A percentile compares a stretch with the other conserved stretches of the same genome.
These are phyloP conservation scores for Thalassiosira exigua DNA, from an alignment of 352 stramenopile species.

Conservation along the genomic window DNA sequence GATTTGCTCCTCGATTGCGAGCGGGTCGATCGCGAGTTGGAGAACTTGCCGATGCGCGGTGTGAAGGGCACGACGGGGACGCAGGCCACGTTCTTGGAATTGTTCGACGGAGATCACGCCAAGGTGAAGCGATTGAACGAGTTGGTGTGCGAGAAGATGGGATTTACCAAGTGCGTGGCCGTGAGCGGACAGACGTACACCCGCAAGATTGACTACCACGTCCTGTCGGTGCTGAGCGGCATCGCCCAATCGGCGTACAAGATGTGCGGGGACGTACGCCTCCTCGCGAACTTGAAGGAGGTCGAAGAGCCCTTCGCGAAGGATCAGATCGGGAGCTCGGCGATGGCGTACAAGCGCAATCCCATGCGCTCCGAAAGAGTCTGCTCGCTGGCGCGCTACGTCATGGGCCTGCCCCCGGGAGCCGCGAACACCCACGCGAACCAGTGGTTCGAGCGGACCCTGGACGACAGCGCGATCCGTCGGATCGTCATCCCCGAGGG, in stretches of 20 bases:
- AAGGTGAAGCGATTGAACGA: constrained; percentile 98
- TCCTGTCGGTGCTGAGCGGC: constrained; percentile 93
- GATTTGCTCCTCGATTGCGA: constrained; percentile 97
- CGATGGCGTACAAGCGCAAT: constrained; percentile 99
- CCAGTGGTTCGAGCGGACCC: constrained; percentile 99
- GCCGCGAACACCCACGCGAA: constrained; percentile 95
- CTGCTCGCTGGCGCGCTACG: constrained; percentile 96
- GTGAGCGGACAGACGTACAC: constrained; percentile 99
- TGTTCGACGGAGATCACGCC: constrained; percentile 98
- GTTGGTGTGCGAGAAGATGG: constrained; percentile 96
- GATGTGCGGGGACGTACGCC: constrained; percentile 98
- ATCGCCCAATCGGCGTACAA: constrained; percentile 99
- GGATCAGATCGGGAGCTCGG: constrained; percentile 94
- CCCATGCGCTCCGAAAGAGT: constrained; percentile 98
- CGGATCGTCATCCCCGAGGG: constrained; percentile 97
- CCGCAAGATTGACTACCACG: constrained; percentile 98
- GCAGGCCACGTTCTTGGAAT: constrained; percentile 97
- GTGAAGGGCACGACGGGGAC: constrained; percentile 99
- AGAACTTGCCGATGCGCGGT: constrained; percentile 94
- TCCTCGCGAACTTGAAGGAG: constrained; percentile 99
- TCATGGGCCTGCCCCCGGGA: constrained; percentile 96
- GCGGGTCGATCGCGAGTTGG: constrained; percentile 94
- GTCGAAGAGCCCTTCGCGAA: constrained; percentile 91
- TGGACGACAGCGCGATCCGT: constrained; percentile 98
- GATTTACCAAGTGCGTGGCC: constrained; percentile 96